Evolutionary conservation across 2,329 filamentous ascomycete genomes (phyloP), one percentile per base, ranked within the genome.

Genomic region (Aspergillus sp.): DNA sequence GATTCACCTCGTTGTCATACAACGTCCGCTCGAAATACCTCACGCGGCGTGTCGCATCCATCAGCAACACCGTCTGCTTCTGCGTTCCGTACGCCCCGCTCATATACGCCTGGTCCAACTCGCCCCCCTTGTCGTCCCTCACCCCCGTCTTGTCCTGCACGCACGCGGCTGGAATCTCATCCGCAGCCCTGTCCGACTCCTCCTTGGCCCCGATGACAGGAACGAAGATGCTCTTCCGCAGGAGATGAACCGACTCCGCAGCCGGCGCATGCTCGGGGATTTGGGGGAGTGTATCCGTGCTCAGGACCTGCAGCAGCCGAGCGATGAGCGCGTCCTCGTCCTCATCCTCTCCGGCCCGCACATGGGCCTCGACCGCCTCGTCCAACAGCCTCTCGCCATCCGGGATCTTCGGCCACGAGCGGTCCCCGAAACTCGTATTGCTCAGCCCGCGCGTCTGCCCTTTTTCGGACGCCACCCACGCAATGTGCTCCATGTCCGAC

Each of bases 21-120:
- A 79, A 48, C 11, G 73, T 76, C 35, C 73, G 58, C 50, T 79
- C 75, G 13, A 76, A 58, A 44, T 70, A 79, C 5, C 64, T 71
- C 14, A 75, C 64, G 30, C 63, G 61, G 1, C 72, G 71, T 8
- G 64, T 43, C 26, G 58, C 55, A 42, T 69, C 60, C 5, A 76
- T 70, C 11, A 80, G 51, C 2, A 78, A 57, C 3, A 78, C 58
- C 2, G 71, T 74, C 50, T 78, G 74, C 53, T 75, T 75, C 48
- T 75, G 72, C 4, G 75, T 80, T 1, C 74, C 75, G 47, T 80
- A 79, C 6, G 67, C 52, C 0, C 68, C 69, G 34, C 55, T 60
- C 32, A 53, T 40, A 49, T 68, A 51, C 45, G 57, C 41, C 47
- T 43, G 35, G 3, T 45, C 36, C 17, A 32, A 24, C 20, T 29